Evolutionary conservation across 805 yeast genomes (phyloP), one percentile per base, ranked within the genome.

Genomic region (Gaillardinia entomophila): DNA sequence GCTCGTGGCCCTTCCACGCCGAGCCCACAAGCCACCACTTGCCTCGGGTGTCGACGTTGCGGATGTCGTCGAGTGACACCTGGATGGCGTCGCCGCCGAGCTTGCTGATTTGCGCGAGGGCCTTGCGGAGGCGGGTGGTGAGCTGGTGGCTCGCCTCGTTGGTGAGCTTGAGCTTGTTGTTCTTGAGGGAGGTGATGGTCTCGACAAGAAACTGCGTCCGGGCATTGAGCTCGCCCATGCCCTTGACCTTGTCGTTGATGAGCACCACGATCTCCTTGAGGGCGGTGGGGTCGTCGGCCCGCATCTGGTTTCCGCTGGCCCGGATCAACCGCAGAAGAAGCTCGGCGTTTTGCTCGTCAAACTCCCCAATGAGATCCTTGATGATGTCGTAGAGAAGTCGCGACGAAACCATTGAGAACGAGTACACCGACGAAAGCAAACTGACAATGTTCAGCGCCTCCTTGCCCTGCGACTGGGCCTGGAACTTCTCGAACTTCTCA

Each of bases 11-110:
- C 49, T 78, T 85, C 96, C 97, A 92, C 0, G 98, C 96, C 1
- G 97, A 85, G 31, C 99, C 99, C 19, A 92, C 90, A 20, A 92
- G 67, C 99, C 99, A 92, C 99, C 99, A 92, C 58, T 90, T 92
- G 36, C 99, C 99, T 42, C 78, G 77, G 1, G 81, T 75, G 11
- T 81, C 84, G 16, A 86, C 71, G 39, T 75, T 77, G 30, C 74
- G 77, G 36, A 92, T 87, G 60, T 92, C 99, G 28, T 77, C 79
- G 14, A 90, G 62, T 3, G 85, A 64, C 0, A 92, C 97, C 43
- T 84, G 87, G 16, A 92, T 68, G 2, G 98, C 84, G 34, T 92
- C 97, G 24, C 64, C 60, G 17, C 58, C 52, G 27, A 71, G 71
- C 12, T 68, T 55, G 16, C 61, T 61, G 26, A 80, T 59, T 1